phyloP scores from a whole-genome alignment of 2,329 filamentous ascomycete genomes.

The Fonsecaea monophora region DNA sequence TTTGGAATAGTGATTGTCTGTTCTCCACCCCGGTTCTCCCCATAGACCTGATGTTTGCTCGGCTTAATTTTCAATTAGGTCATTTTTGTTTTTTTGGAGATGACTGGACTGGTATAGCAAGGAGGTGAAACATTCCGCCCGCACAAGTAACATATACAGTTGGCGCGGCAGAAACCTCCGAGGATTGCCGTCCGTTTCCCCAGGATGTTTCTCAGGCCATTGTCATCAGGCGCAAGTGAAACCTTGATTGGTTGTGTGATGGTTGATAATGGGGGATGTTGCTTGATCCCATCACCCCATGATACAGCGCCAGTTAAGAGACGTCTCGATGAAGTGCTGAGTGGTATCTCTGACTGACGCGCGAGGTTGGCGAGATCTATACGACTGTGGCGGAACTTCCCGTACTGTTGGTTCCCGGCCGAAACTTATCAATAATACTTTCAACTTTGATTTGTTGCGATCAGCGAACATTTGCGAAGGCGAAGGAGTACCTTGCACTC shows the following conservation, averaged over 20 bases:
- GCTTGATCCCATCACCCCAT: conserved; percentile 55
- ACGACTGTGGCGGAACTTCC: conserved; percentile 40
- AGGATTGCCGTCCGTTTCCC: conserved; percentile 44
- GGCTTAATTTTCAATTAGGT: conserved; percentile 35
- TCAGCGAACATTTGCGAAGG: conserved; percentile 45
- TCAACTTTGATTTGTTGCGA: conserved; percentile 45
- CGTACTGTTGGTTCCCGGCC: conserved; percentile 32
- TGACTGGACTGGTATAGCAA: conserved; percentile 47
- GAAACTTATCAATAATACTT: conserved; percentile 42
- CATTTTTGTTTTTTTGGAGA: conserved; percentile 39
- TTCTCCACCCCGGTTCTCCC: neutral
- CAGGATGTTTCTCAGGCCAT: conserved; percentile 49
- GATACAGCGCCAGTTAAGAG: conserved; percentile 51
- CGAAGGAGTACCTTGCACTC: conserved; percentile 30
- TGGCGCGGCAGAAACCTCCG: conserved; percentile 27
- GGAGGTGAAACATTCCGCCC: conserved; percentile 43
- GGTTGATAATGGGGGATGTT: conserved; percentile 37
- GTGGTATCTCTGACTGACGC: conserved; percentile 45
- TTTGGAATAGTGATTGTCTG: conserved; percentile 45
- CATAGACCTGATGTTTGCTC: conserved; percentile 19
- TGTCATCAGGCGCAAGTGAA: conserved; percentile 49
- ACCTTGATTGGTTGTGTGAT: conserved; percentile 47
- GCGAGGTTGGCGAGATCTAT: conserved; percentile 47
- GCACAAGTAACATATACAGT: conserved; percentile 38
- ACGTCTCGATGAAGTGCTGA: conserved; percentile 41